Base-by-base conservation (phyloP, 345 rosid genomes). In the Boechera stricta region DNA sequence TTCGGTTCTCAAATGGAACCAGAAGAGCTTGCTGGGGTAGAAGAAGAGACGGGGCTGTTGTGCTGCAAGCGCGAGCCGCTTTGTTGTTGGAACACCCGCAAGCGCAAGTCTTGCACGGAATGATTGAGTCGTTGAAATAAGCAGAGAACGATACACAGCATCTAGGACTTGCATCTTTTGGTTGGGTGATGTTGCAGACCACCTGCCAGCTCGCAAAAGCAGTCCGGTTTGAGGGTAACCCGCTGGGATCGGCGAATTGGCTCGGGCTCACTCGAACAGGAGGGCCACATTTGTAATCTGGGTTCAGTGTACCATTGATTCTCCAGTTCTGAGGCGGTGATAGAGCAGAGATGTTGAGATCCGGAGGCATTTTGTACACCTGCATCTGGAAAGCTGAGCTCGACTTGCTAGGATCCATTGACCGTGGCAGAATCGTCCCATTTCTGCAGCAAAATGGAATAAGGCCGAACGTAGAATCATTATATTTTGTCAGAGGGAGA, bases 151-250 rank as follows among this genome's bases (percentile, higher is more conserved):
- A 92, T 18, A 92, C 99, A 15, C 99, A 95, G 52, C 98, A 95
- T 77, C 79, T 89, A 9, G 99, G 99, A 68, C 80, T 85, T 1
- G 72, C 76, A 18, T 85, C 86, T 81, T 86, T 89, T 59, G 89
- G 84, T 48, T 80, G 86, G 26, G 96, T 92, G 75, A 91, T 95
- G 80, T 91, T 95, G 88, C 99, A 95, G 55, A 95, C 98, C 54
- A 95, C 89, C 75, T 95, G 99, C 99, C 99, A 95, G 79, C 96
- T 95, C 0, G 93, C 92, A 76, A 95, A 80, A 36, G 94, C 94
- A 24, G 96, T 85, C 42, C 81, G 75, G 82, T 88, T 84, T 5
- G 91, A 83, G 15, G 92, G 87, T 9, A 89, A 84, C n/a, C 98
- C 98, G 54, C 86, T 84, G 32, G 97, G 81, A 69, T 92, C 94